A percentile compares a stretch with the other conserved stretches of the same genome.
phyloP scores from a whole-genome alignment of 805 yeast genomes.

The Candida corydali region DNA sequence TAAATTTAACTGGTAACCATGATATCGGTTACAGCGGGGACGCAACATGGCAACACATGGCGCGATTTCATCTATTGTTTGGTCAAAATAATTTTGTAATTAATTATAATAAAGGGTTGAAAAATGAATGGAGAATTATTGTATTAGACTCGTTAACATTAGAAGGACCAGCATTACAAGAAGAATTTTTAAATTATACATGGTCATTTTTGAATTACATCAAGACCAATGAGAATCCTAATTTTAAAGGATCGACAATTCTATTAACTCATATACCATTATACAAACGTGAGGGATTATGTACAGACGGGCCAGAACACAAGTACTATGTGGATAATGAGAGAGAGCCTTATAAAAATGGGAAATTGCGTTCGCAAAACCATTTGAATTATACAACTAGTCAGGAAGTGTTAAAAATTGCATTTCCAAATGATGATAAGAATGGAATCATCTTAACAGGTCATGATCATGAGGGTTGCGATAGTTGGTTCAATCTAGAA shows the following conservation, averaged over 20 bases:
- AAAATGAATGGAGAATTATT: conserved; percentile 83
- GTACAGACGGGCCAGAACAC: conserved; percentile 78
- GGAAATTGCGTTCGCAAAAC: conserved; percentile 77
- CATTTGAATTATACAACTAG: conserved; percentile 68
- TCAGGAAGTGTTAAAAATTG: conserved; percentile 62
- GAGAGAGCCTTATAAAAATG: conserved; percentile 63
- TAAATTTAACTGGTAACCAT: conserved; percentile 91
- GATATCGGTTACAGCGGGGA: conserved; percentile 96
- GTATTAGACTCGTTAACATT: conserved; percentile 77
- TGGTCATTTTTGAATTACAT: conserved; percentile 70
- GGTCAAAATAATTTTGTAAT: conserved; percentile 85
- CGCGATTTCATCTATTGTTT: conserved; percentile 66
- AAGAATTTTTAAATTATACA: conserved; percentile 60
- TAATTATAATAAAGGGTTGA: conserved; percentile 58
- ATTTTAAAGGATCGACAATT: conserved; percentile 73
- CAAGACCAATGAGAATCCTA: conserved; percentile 39
- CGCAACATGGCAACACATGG: conserved; percentile 86
- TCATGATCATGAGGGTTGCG: conserved; percentile 96
- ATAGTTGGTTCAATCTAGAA: conserved; percentile 51
- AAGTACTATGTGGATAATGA: conserved; percentile 46
- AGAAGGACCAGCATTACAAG: conserved; percentile 88
- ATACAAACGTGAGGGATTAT: conserved; percentile 74
- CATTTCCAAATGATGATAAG: conserved; percentile 57
- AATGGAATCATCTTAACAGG: conserved; percentile 87
- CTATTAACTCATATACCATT: conserved; percentile 88